Conservation (phyloP, 106 monocot genomes). For the Phalaenopsis equestris region DNA sequence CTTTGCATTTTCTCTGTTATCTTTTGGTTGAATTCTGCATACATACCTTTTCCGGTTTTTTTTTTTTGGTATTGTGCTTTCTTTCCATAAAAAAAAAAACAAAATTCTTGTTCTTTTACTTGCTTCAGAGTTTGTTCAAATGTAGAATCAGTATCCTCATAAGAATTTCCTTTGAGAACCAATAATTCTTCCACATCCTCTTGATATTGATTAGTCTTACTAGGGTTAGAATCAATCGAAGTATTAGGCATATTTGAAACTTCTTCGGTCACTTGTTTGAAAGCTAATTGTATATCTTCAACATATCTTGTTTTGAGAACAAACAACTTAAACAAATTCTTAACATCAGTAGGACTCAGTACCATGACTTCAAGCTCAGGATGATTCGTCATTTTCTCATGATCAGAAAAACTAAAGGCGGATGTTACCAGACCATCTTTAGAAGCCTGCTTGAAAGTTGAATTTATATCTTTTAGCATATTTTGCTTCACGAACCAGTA, state of each 20-base stretch:
- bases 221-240: background rate
- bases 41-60: too few species aligned
- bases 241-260: background rate
- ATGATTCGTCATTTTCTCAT: too few species aligned
- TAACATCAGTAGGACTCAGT: background rate
- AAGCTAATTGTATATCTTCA: slow-evolving; percentile 28
- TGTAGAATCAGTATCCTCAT: slow-evolving; percentile 33
- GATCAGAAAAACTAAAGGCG: too few species aligned
- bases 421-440: background rate
- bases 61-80: too few species aligned
- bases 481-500: background rate
- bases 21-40: too few species aligned
- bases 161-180: background rate
- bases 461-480: background rate
- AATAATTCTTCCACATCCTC: background rate
- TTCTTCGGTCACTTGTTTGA: slow-evolving; percentile 11
- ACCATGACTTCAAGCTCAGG: background rate
- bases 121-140: slow-evolving; percentile 18
- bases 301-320: slow-evolving; percentile 29
- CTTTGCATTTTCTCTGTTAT: too few species aligned
- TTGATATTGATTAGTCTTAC: background rate
- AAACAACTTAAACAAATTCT: slow-evolving; percentile 10
- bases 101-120: too few species aligned
- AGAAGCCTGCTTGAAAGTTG: background rate
- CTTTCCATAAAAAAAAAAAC: too few species aligned